Base-by-base conservation (phyloP, 345 rosid genomes). In the Heritiera littoralis region DNA sequence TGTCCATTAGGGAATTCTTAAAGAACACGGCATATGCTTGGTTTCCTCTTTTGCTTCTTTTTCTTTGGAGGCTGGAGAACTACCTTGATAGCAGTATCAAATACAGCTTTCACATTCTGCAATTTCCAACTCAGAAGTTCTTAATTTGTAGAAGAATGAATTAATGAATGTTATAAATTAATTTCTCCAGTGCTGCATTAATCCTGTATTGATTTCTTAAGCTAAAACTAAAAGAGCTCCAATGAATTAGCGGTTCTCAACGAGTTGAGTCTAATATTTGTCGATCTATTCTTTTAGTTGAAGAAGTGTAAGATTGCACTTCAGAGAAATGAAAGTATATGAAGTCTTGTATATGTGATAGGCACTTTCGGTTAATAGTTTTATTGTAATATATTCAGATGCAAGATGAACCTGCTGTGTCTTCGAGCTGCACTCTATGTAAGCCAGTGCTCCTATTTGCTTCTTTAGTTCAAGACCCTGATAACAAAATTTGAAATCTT, bases 391-490 rank as follows among this genome's bases (percentile, higher is more conserved):
- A 60, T 60, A 23, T 23, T 23, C 28, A 23, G 64, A 80, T 68
- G 15, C 7, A 38, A 68, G 71, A 76, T 85, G 41, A 68, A 92
- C 98, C 94, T 82, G 86, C 81, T 94, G 98, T 56, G 94, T 89
- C 84, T 91, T 92, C 43, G 98, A 89, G 90, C 97, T 94, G 87
- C 98, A 92, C 61, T 94, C 97, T 10, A 94, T 81, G 61, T 92
- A 92, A 41, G 91, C 94, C 79, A 87, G 77, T 46, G 97, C 98
- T 77, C 97, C 98, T 64, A 93, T 91, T 84, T 89, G 88, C 82
- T 88, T 92, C 89, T 84, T 90, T 56, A 93, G 83, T 51, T 93
- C 95, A 77, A 86, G 87, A 61, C 98, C 98, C 98, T 93, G 85
- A 8, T 72, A 81, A 65, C 76, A 60, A 58, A 70, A 7, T 46